Conservation (phyloP, 164 flowering plant genomes). For the Vitis cinerea region DNA sequence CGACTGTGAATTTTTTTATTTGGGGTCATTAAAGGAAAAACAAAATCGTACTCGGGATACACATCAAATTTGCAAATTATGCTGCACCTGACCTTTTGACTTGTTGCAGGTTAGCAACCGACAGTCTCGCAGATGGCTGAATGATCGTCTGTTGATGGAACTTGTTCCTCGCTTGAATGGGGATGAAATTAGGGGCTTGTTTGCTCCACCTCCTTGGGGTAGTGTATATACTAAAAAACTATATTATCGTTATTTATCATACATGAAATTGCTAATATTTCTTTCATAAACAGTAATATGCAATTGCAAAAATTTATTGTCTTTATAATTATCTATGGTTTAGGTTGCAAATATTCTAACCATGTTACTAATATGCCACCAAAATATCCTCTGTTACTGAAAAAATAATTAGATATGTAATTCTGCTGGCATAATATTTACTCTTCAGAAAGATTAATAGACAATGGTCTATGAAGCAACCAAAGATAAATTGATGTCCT, state of each 20-base stretch:
- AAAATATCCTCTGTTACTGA: background rate
- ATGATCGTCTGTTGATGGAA: slow-evolving; percentile 89
- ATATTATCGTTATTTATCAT: background rate
- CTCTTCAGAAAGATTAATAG: background rate
- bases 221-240: slow-evolving; percentile 14
- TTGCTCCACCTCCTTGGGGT: slow-evolving; percentile 99
- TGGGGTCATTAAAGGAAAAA: too few species aligned
- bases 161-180: slow-evolving; percentile 89
- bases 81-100: background rate
- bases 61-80: background rate
- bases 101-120: slow-evolving; percentile 77
- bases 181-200: slow-evolving; percentile 91
- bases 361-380: background rate
- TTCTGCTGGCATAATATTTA: too few species aligned
- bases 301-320: background rate
- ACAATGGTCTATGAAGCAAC: background rate
- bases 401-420: too few species aligned
- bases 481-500: background rate
- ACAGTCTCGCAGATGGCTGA: slow-evolving; percentile 83
- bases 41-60: background rate
- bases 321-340: background rate
- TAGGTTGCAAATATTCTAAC: background rate
- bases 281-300: background rate
- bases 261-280: too few species aligned
- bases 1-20: too few species aligned